These are phyloP conservation scores for Neurospora sp. DNA, from an alignment of 495 filamentous ascomycete species.

Conservation along the genomic window DNA sequence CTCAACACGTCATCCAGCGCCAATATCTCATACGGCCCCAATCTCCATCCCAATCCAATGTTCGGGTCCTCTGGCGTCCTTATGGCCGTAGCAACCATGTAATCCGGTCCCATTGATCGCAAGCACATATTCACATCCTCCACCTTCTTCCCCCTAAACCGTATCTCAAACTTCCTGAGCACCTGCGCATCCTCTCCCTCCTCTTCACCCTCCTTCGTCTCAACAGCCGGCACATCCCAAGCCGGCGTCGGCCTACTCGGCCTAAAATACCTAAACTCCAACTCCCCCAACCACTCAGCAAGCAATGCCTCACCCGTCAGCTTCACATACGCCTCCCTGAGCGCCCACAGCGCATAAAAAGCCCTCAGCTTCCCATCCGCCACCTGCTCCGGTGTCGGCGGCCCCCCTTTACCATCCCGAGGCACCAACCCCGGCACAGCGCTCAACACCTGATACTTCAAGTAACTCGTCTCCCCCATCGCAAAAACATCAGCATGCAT, in stretches of 20 bases:
- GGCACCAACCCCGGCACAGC: slow-evolving; percentile 14
- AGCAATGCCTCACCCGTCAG: slow-evolving; percentile 83
- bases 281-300: slow-evolving; percentile 61
- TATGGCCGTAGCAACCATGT: slow-evolving; percentile 38
- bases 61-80: slow-evolving; percentile 26
- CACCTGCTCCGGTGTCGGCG: slow-evolving; percentile 12
- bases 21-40: slow-evolving; percentile 29
- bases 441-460: slow-evolving; percentile 24
- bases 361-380: slow-evolving; percentile 43
- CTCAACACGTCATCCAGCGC: slow-evolving; percentile 27
- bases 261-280: slow-evolving; percentile 30
- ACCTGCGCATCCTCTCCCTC: slow-evolving; percentile 17
- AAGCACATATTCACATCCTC: slow-evolving; percentile 36
- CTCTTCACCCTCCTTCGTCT: slow-evolving; percentile 2
- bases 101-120: slow-evolving; percentile 30
- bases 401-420: not conserved
- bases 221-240: slow-evolving; percentile 10
- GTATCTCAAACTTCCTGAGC: slow-evolving; percentile 24
- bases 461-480: slow-evolving; percentile 24
- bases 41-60: slow-evolving; percentile 25
- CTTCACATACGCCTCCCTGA: slow-evolving; percentile 90
- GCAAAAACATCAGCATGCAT: slow-evolving; percentile 74
- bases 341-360: slow-evolving; percentile 83
- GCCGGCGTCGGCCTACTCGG: slow-evolving; percentile 19
- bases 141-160: slow-evolving; percentile 26